A percentile compares a stretch with the other conserved stretches of the same genome.
These are phyloP conservation scores for Fagopyrum homotropicum DNA, from an alignment of 148 eudicot genomes.

Conservation along the genomic window DNA sequence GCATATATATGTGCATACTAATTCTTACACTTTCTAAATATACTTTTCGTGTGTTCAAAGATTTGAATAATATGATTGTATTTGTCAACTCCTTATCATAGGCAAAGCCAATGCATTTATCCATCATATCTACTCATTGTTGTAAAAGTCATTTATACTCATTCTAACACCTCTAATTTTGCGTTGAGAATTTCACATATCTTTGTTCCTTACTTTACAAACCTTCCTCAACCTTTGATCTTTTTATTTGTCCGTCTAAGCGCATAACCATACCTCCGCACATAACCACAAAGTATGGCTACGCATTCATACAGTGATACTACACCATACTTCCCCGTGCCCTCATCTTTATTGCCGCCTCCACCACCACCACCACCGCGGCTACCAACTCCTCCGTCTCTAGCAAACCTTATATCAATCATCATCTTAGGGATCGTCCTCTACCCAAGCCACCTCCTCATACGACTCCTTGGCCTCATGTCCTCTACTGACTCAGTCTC, in stretches of 20 bases:
- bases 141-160: not conserved
- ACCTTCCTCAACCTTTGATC: not conserved
- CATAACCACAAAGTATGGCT: not conserved
- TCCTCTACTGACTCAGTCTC: not conserved
- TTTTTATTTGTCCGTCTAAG: not conserved
- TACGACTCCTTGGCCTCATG: not conserved
- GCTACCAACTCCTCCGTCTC: not conserved
- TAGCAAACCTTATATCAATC: not conserved
- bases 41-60: no score
- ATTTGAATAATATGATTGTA: no score
- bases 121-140: not conserved
- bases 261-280: not conserved
- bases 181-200: no score
- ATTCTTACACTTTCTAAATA: no score
- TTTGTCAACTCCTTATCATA: not conserved
- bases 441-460: not conserved
- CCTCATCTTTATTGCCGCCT: not conserved
- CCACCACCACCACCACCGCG: not conserved
- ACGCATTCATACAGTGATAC: not conserved
- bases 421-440: not conserved
- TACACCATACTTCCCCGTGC: not conserved
- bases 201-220: no score
- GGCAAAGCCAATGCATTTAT: not conserved
- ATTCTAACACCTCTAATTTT: not conserved
- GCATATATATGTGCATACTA: no score